phyloP scores from a whole-genome alignment of 345 rosid genomes.

The Hibiscus syriacus region DNA sequence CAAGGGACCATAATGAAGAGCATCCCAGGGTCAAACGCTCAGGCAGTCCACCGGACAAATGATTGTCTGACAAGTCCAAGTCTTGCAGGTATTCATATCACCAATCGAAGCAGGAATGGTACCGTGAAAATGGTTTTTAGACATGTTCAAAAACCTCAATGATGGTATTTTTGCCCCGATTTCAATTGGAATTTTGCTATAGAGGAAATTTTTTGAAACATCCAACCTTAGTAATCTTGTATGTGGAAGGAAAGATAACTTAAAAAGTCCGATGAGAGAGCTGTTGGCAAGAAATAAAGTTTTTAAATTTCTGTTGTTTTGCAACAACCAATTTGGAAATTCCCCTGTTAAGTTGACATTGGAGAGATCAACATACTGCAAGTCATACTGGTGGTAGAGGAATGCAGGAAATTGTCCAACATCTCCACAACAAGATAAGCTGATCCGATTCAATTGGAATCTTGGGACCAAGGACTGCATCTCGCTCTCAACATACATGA shows the following conservation, averaged over 20 bases:
- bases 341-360: background rate
- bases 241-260: background rate
- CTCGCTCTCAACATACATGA: background rate
- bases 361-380: background rate
- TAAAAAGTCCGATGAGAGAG: background rate
- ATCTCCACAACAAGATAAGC: background rate
- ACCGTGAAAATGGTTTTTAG: constrained; percentile 5
- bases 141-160: background rate
- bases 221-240: background rate
- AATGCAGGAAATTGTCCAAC: background rate
- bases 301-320: background rate
- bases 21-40: too few species aligned
- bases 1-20: too few species aligned
- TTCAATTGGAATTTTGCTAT: background rate
- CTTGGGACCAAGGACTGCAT: background rate
- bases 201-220: background rate
- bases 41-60: too few species aligned
- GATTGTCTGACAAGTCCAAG: constrained; percentile 24
- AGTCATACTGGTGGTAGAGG: background rate
- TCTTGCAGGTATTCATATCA: background rate
- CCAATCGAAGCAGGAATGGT: constrained; percentile 16
- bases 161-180: constrained; percentile 11
- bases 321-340: background rate
- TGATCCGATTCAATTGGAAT: background rate
- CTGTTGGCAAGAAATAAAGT: background rate